Evolutionary conservation across 2,329 filamentous ascomycete species (phyloP), one percentile per base, ranked within the genome.

Genomic region (Stachybotrys elegans): DNA sequence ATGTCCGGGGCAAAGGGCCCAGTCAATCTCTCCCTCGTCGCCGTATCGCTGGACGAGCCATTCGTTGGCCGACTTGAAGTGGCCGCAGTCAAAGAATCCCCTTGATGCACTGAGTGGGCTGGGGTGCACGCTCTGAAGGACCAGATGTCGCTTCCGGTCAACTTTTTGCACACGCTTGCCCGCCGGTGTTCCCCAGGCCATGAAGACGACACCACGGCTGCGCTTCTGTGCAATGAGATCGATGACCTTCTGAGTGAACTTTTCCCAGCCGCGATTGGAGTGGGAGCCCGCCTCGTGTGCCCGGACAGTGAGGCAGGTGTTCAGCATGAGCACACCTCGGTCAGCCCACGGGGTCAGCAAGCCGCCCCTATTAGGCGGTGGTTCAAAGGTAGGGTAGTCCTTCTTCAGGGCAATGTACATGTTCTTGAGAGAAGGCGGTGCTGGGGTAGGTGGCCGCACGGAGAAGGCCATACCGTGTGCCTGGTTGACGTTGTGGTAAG

Each of bases 381-480:
- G 68, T 39, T 73, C 68, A 66, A 95, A 96, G 35, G 72, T 66
- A 0, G 92, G 90, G 61, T 95, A 97, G 68, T 97, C 91, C 44
- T 86, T 90, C 59, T 86, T 83, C 45, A 98, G 79, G 11, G 83
- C 86, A 35, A 76, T 90, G 73, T 94, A 98, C 70, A 98, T 96
- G 69, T 98, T 98, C 56, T 81, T 81, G 14, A 98, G 82, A 1
- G 89, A 95, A 0, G 92, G 91, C 0, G 93, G 93, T 1, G 92
- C 89, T 4, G 81, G 80, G 0, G 89, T 95, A 0, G 93, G 93
- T 4, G 92, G 84, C 9, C 88, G 87, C 44, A 97, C 91, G 39
- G 89, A 95, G 75, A 98, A 98, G 62, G 88, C 92, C 47, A 98
- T 83, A 35, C 93, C 93, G 65, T 97, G 93, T 41, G 93, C 93